Conservation (phyloP, 495 filamentous ascomycete genomes). For the Aspergillus mulundensis region DNA sequence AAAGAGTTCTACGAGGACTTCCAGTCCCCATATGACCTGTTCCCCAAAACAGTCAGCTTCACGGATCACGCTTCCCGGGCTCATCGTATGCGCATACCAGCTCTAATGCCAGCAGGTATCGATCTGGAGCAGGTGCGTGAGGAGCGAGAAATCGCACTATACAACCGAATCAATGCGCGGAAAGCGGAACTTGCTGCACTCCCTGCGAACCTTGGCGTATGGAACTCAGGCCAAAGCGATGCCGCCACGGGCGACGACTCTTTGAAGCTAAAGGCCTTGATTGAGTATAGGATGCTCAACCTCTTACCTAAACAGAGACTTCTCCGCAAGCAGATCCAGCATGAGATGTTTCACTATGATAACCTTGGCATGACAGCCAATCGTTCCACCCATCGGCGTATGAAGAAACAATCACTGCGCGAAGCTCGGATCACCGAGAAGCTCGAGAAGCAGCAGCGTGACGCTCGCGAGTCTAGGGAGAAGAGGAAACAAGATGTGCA, state of each 20-base stretch:
- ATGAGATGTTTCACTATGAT: conserved; percentile 87
- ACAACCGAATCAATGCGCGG: conserved; percentile 81
- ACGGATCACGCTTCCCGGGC: conserved; percentile 68
- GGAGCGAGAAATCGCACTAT: conserved; percentile 80
- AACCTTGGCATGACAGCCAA: conserved; percentile 95
- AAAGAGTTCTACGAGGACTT: conserved; percentile 57
- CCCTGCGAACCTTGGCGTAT: conserved; percentile 75
- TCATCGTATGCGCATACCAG: conserved; percentile 72
- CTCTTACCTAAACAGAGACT: conserved; percentile 80
- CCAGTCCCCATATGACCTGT: conserved; percentile 60
- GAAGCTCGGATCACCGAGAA: conserved; percentile 97
- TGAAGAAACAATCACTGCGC: conserved; percentile 94
- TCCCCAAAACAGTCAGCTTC: conserved; percentile 64
- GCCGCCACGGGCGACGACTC: conserved; percentile 70
- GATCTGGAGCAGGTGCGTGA: conserved; percentile 71
- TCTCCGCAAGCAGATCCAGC: conserved; percentile 77
- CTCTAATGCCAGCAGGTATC: conserved; percentile 83
- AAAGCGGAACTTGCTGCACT: conserved; percentile 77
- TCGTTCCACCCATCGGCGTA: conserved; percentile 77
- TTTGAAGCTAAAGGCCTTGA: conserved; percentile 81
- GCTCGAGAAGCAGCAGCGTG: conserved; percentile 95
- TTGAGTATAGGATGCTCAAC: conserved; percentile 85
- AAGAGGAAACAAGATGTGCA: conserved; percentile 95
- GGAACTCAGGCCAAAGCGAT: conserved; percentile 72
- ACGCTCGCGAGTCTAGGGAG: conserved; percentile 87